phyloP scores from a whole-genome alignment of 148 eudicot genomes.

The Linanthus parryae region DNA sequence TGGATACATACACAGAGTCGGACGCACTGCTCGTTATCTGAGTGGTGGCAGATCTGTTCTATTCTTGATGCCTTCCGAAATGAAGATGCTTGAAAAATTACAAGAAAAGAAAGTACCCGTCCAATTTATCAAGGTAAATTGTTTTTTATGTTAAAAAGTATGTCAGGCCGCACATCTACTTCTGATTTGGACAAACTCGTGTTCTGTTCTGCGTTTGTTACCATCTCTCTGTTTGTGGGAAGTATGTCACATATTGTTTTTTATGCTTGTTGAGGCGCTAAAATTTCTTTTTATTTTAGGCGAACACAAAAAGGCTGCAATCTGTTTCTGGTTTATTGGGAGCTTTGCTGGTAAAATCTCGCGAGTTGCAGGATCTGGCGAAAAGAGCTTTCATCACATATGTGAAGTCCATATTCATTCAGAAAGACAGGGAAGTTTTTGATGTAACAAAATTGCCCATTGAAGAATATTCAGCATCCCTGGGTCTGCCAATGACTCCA shows the following conservation, averaged over 20 bases:
- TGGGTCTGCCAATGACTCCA: slow-evolving; percentile 91
- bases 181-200: too few species aligned
- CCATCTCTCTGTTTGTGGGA: slow-evolving; percentile 5
- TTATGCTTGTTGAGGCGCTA: neutral
- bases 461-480: slow-evolving; percentile 75
- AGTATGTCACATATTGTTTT: neutral
- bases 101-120: slow-evolving; percentile 65
- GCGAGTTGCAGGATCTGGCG: slow-evolving; percentile 57
- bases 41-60: slow-evolving; percentile 67
- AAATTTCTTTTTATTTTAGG: slow-evolving; percentile 35
- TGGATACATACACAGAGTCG: slow-evolving; percentile 89
- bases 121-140: slow-evolving; percentile 39
- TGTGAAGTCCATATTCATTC: slow-evolving; percentile 54
- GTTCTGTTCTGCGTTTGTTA: neutral
- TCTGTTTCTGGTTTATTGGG: slow-evolving; percentile 63
- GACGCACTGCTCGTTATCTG: slow-evolving; percentile 90
- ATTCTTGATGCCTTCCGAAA: slow-evolving; percentile 79
- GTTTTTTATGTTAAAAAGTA: neutral
- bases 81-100: slow-evolving; percentile 72
- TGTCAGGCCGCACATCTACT: too few species aligned
- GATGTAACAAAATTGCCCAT: slow-evolving; percentile 68
- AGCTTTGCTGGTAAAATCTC: slow-evolving; percentile 57
- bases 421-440: slow-evolving; percentile 77
- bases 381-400: slow-evolving; percentile 82
- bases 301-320: slow-evolving; percentile 53